Percentiles rank a stretch among this genome's conserved stretches.
phyloP scores from a whole-genome alignment of 116 monocot species.

The Dioscorea cayenensis region DNA sequence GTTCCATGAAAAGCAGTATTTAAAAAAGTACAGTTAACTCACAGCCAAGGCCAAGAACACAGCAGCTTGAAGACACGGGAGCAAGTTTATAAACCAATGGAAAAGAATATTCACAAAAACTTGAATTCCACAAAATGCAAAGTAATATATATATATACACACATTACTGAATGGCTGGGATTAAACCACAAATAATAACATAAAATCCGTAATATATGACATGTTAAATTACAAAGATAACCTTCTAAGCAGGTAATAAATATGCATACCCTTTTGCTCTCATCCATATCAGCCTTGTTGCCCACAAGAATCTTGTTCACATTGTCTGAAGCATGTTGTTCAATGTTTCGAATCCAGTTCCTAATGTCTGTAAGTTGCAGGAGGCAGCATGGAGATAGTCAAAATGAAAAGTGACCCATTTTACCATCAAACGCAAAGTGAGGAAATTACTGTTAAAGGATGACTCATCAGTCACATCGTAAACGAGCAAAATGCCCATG shows the following conservation, averaged over 20 bases:
- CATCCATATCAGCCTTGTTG: slow-evolving; percentile 93
- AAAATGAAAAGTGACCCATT: not conserved
- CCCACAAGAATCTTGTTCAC: slow-evolving; percentile 90
- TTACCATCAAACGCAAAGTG: not conserved
- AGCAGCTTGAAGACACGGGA: too few species aligned
- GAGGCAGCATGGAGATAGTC: not conserved
- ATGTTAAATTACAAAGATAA: not conserved
- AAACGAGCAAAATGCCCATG: slow-evolving; percentile 93
- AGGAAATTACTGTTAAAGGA: slow-evolving; percentile 76
- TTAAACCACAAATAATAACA: not conserved
- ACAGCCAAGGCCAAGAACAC: too few species aligned
- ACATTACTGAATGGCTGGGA: too few species aligned
- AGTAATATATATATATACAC: too few species aligned
- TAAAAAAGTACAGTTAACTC: too few species aligned
- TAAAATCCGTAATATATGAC: not conserved
- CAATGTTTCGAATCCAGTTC: slow-evolving; percentile 91
- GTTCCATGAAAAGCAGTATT: too few species aligned
- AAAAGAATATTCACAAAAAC: too few species aligned
- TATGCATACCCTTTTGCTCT: slow-evolving; percentile 78
- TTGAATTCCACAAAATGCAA: too few species aligned
- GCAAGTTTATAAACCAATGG: too few species aligned
- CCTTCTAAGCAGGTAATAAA: not conserved
- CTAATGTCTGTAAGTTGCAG: slow-evolving; percentile 53
- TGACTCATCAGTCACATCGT: slow-evolving; percentile 88
- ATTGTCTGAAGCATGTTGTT: slow-evolving; percentile 87